Evolutionary conservation across 1,284 basidiomycete species (phyloP), one percentile per base, ranked within the genome.

Genomic region (Moesziomyces antarcticus): DNA sequence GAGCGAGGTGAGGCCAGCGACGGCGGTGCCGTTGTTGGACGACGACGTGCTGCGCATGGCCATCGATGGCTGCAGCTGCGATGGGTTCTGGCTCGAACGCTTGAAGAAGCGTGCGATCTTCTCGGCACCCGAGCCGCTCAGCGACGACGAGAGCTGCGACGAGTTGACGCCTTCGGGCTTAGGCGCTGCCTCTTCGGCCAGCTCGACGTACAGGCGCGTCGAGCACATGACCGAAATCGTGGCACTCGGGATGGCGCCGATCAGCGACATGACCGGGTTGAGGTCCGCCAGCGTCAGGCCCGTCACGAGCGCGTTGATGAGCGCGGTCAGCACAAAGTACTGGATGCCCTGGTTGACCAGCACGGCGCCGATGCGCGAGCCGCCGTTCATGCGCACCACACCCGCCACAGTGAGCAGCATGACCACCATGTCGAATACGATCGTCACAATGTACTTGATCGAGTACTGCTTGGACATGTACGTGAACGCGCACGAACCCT

Each of bases 221-320:
- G 67, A 47, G 48, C 60, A 63, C 50, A 76, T 57, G 57, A 80
- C 69, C 54, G 63, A 70, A 22, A 78, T 58, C 20, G 66, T 64
- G 16, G 69, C 50, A 41, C 56, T 56, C 0, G 78, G 78, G 48
- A 80, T 61, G 20, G 76, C 76, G 13, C 52, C 52, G 52, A 75
- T 60, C 42, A 76, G 58, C 44, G 76, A 73, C 76, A 78, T 76
- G 48, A 75, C 46, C 3, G 78, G 74, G 54, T 65, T 68, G n/a
- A 77, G 48, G 53, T 77, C 64, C 27, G 72, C 60, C 4, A 71
- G 48, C 20, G 75, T 75, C 18, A 77, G 47, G 18, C 58, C 73
- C 7, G 72, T 57, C n/a, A 77, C 61, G 35, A 77, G 55, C 2
- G 67, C 30, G 53, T 79, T 77, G 61, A 63, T 62, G 25, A 75